Evolutionary conservation across 495 filamentous ascomycete species (phyloP).

Genomic region (Hamigera avellanea): DNA sequence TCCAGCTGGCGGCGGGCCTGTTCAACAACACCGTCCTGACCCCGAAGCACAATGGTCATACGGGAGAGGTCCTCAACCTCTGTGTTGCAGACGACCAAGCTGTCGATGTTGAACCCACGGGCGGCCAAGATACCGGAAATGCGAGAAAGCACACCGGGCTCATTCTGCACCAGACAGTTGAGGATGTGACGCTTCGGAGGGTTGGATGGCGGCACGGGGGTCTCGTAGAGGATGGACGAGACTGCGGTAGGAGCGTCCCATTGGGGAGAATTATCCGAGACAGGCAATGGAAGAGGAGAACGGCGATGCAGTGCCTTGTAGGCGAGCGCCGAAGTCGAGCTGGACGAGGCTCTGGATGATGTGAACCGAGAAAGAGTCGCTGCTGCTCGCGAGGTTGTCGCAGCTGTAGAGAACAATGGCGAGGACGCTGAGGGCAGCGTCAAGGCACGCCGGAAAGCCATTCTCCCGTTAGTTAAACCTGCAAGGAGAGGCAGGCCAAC

Average conservation of each 20-base stretch:
- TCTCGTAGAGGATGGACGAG: slow-evolving; percentile 97
- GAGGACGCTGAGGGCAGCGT: slow-evolving; percentile 26
- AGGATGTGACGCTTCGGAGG: slow-evolving; percentile 90
- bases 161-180: slow-evolving; percentile 98
- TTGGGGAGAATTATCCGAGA: slow-evolving; percentile 56
- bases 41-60: slow-evolving; percentile 96
- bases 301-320: slow-evolving; percentile 97
- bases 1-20: slow-evolving; percentile 93
- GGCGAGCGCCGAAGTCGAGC: slow-evolving; percentile 83
- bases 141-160: slow-evolving; percentile 91
- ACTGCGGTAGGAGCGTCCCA: slow-evolving; percentile 95
- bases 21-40: slow-evolving; percentile 95
- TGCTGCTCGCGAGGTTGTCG: slow-evolving; percentile 23
- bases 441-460: slow-evolving; percentile 40
- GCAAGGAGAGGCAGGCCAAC: background rate
- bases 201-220: slow-evolving; percentile 66
- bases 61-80: slow-evolving; percentile 95
- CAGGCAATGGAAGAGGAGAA: slow-evolving; percentile 68
- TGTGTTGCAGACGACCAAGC: slow-evolving; percentile 91
- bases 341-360: slow-evolving; percentile 22
- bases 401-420: slow-evolving; percentile 22
- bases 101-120: slow-evolving; percentile 98
- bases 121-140: slow-evolving; percentile 95
- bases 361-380: slow-evolving; percentile 26
- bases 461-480: slow-evolving; percentile 7